Percentiles rank a stretch among this genome's conserved stretches.
phyloP scores from a whole-genome alignment of 2,329 filamentous ascomycete genomes.

The Trichophyton rubrum region DNA sequence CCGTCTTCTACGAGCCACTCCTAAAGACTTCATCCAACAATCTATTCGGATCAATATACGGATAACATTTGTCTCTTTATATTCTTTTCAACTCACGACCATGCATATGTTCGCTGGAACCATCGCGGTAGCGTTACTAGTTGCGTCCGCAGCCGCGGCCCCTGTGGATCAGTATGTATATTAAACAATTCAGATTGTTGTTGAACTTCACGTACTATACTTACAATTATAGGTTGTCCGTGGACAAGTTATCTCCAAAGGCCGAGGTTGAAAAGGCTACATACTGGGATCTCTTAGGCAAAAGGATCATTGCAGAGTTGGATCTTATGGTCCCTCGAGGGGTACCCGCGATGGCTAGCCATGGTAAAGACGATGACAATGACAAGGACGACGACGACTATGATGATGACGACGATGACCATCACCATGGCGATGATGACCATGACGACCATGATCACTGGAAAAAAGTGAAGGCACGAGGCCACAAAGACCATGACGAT shows the following conservation, averaged over 20 bases:
- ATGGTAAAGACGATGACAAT: background rate
- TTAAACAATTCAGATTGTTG: no score
- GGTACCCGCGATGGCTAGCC: background rate
- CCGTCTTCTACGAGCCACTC: background rate
- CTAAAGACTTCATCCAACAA: background rate
- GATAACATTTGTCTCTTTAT: background rate
- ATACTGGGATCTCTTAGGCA: constrained; percentile 1
- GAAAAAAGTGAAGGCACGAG: background rate
- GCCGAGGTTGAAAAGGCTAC: background rate
- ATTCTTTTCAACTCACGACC: background rate
- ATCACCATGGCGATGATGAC: background rate
- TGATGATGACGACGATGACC: background rate
- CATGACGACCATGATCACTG: background rate
- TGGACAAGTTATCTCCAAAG: background rate
- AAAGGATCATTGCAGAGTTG: background rate
- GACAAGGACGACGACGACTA: background rate
- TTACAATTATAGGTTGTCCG: background rate
- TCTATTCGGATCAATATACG: background rate
- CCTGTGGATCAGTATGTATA: background rate
- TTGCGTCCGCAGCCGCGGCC: background rate
- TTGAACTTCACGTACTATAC: background rate
- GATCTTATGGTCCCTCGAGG: background rate
- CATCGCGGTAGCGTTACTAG: constrained; percentile 1
- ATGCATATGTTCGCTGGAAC: background rate
- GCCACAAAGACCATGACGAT: background rate